Evolutionary conservation across 2,329 filamentous ascomycete genomes (phyloP), one percentile per base, ranked within the genome.

Genomic region (Colletotrichum coccodes): DNA sequence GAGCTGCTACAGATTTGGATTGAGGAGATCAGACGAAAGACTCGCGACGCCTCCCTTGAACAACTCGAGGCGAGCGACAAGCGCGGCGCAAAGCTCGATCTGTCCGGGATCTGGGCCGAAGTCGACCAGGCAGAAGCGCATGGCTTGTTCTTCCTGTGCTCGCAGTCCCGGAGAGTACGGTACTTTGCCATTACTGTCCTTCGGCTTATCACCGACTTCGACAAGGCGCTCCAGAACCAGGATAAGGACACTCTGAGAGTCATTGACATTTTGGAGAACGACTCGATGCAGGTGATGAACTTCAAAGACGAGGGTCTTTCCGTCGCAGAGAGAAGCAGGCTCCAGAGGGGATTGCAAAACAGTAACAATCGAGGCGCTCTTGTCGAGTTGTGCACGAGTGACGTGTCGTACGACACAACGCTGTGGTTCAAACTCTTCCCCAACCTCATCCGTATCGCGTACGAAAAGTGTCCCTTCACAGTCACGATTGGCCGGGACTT

Each of bases 341-440:
- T 99, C 44, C 95, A 98, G 76, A 91, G 96, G 71, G 95, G 95
- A 9, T 91, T 97, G 79, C 91, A 94, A 73, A 94, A 92, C 76
- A 93, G 90, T 76, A 94, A 94, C 73, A 91, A 91, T 52, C 91
- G 95, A 74, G 95, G 94, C 71, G 95, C 94, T 3, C 83, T 99
- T 21, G 92, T 98, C 38, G 95, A 98, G 77, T 88, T 99, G 28
- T 98, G 96, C 80, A 95, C 94, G 73, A 98, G 96, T 80, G 96
- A 98, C 73, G 90, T 96, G 30, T 94, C 94, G 0, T 98, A 98
- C 75, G 96, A 99, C 77, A 92, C 94, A 3, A 97, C 95, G 0
- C 83, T 99, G 14, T 99, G 96, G 96, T 97, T 96, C 82, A 99
- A 98, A 76, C 92, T 98, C 21, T 99, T 99, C 75, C 97, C 96